Conservation (phyloP, 148 eudicot species). For the Arctostaphylos glauca region DNA sequence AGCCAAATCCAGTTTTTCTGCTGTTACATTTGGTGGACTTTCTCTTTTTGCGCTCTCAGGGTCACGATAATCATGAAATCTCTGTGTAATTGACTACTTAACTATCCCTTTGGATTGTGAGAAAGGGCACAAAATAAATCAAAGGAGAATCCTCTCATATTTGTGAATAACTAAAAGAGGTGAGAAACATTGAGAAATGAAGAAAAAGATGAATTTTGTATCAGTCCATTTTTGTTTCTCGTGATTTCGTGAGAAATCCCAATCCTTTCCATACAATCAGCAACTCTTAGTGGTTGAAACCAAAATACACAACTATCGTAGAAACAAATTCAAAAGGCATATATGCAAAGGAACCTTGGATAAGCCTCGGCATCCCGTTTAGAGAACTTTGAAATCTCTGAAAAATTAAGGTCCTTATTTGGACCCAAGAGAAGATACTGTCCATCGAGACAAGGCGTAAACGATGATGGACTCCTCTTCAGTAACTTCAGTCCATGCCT, state of each 20-base stretch:
- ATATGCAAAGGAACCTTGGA: conserved; percentile 49
- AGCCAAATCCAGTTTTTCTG: background rate
- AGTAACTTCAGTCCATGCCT: conserved; percentile 86
- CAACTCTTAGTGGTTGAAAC: background rate
- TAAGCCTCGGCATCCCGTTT: conserved; percentile 78
- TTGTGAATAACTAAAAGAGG: background rate
- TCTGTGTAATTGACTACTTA: background rate
- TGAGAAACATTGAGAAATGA: background rate
- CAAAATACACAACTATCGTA: background rate
- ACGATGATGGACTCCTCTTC: conserved; percentile 78
- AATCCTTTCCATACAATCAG: background rate
- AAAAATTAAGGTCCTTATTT: conserved; percentile 61
- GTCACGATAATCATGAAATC: background rate
- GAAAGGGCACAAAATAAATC: too few relatives aligned
- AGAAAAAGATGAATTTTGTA: background rate
- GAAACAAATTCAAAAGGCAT: background rate
- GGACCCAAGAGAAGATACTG: conserved; percentile 79
- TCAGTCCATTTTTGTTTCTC: background rate
- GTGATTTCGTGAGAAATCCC: background rate
- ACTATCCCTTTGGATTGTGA: background rate
- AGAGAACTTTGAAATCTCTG: conserved; percentile 89
- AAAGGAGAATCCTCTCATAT: background rate
- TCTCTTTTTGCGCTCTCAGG: background rate
- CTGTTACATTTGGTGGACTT: background rate
- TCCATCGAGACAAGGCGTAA: conserved; percentile 88